Conservation (phyloP, 1,284 basidiomycete species). For the Kwoniella shivajii region DNA sequence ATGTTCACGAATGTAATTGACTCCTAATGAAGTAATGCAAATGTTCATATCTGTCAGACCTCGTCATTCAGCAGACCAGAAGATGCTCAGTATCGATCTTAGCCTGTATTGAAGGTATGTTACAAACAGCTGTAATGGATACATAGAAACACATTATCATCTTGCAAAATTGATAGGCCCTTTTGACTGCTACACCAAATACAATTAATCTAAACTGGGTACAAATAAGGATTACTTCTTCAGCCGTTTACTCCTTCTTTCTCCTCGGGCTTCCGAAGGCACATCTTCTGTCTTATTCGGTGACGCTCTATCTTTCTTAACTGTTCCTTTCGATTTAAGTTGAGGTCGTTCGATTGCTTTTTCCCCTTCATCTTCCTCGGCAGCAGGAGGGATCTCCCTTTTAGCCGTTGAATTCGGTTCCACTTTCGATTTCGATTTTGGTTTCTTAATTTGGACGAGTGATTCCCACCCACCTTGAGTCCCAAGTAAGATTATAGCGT, state of each 20-base stretch:
- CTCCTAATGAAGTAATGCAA: neutral
- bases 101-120: too few species aligned
- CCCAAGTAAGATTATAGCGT: constrained; percentile 67
- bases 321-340: neutral
- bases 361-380: neutral
- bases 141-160: too few species aligned
- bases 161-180: too few species aligned
- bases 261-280: neutral
- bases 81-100: too few species aligned
- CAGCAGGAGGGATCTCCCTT: neutral
- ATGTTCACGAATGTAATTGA: neutral
- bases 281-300: neutral
- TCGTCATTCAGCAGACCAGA: too few species aligned
- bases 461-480: constrained; percentile 63
- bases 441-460: constrained; percentile 12
- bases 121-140: too few species aligned
- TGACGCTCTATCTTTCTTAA: constrained; percentile 12
- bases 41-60: neutral
- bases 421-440: neutral
- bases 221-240: constrained; percentile 11
- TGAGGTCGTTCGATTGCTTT: neutral
- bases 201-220: too few species aligned
- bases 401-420: neutral
- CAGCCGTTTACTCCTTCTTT: constrained; percentile 23
- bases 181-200: too few species aligned